A percentile compares a stretch with the other conserved stretches of the same genome.
Conservation (phyloP, 768 basidiomycete genomes). For the Termitomyces sp. region DNA sequence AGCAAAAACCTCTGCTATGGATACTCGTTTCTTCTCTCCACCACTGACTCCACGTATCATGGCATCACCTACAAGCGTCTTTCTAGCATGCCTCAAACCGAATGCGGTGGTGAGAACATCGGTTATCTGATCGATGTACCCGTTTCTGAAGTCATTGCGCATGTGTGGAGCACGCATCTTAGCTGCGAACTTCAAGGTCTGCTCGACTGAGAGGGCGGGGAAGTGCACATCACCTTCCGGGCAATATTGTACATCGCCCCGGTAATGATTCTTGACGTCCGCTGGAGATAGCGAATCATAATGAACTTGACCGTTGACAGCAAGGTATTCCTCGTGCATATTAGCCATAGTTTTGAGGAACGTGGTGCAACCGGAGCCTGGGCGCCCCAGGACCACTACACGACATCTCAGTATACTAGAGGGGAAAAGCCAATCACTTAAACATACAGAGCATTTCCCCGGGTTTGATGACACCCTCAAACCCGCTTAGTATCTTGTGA, state of each 20-base stretch:
- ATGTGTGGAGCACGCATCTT: constrained; percentile 62
- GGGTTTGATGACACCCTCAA: constrained; percentile 61
- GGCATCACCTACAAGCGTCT: constrained; percentile 66
- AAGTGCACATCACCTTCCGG: constrained; percentile 88
- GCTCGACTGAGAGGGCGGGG: constrained; percentile 74
- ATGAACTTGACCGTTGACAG: constrained; percentile 65
- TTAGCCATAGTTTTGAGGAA: constrained; percentile 82
- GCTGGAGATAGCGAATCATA: constrained; percentile 74
- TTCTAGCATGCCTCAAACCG: constrained; percentile 69
- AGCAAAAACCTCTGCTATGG: constrained; percentile 63
- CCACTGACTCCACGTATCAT: constrained; percentile 54
- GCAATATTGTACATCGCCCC: constrained; percentile 78
- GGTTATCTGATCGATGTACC: constrained; percentile 39
- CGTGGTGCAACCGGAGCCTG: constrained; percentile 85
- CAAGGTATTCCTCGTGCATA: constrained; percentile 62
- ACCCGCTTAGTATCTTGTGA: constrained; percentile 57
- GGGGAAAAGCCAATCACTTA: background rate
- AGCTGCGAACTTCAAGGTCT: constrained; percentile 69
- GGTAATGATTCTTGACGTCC: constrained; percentile 59
- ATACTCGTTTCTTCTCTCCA: constrained; percentile 55
- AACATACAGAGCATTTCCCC: constrained; percentile 77
- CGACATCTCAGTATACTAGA: background rate
- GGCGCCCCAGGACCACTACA: constrained; percentile 79
- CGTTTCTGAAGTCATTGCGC: constrained; percentile 41
- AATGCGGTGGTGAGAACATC: constrained; percentile 65